Conservation (phyloP, 306 rosid species). For the Rosa chinensis region DNA sequence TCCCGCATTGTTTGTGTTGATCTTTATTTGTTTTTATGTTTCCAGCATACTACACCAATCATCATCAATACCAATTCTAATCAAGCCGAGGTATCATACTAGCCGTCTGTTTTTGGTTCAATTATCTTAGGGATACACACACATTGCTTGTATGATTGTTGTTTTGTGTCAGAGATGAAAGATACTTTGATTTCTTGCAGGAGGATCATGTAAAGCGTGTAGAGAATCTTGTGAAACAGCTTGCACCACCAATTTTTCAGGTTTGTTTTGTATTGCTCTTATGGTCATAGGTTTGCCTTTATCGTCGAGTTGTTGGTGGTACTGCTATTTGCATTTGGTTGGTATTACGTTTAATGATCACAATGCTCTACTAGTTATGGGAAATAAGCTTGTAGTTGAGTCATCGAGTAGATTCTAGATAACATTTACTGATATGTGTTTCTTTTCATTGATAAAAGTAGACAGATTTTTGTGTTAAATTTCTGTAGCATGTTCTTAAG, state of each 20-base stretch:
- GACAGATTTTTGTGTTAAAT: not conserved
- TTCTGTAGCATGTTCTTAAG: not conserved
- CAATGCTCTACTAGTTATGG: not conserved
- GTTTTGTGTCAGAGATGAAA: not conserved
- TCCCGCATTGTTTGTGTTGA: conserved; percentile 22
- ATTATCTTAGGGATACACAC: conserved; percentile 9
- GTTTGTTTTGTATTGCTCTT: conserved; percentile 56
- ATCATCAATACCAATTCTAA: conserved; percentile 20
- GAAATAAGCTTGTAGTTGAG: not conserved
- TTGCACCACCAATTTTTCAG: conserved; percentile 77
- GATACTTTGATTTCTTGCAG: conserved; percentile 40
- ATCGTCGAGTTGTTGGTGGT: not conserved
- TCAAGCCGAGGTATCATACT: conserved; percentile 46
- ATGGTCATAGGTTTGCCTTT: conserved; percentile 26
- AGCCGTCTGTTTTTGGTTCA: not conserved
- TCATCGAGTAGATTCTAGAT: not conserved
- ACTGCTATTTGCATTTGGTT: not conserved
- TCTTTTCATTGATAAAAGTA: not conserved
- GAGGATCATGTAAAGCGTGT: conserved; percentile 64
- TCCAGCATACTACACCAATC: conserved; percentile 34
- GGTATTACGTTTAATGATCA: not conserved
- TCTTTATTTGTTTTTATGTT: not conserved
- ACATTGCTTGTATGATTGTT: conserved; percentile 6
- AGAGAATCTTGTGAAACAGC: conserved; percentile 56
- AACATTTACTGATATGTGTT: not conserved